Percentiles rank a stretch among this genome's conserved stretches.
These are phyloP conservation scores for Tylopilus plumbeoviolaceoides DNA, from an alignment of 768 basidiomycete genomes.

Conservation along the genomic window DNA sequence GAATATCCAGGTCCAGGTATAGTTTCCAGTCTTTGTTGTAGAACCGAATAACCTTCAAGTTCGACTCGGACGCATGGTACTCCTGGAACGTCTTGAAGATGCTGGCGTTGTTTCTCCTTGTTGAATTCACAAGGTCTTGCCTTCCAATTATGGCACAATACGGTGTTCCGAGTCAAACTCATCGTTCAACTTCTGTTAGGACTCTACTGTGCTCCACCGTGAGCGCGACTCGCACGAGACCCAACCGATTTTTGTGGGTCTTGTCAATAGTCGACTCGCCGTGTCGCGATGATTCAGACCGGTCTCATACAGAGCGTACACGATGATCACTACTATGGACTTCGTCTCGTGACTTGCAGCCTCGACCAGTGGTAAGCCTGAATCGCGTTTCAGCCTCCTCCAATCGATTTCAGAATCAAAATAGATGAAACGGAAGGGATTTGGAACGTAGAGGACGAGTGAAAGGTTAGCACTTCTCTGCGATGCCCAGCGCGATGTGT, in stretches of 20 bases:
- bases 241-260: neutral
- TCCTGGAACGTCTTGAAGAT: neutral
- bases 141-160: neutral
- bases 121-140: neutral
- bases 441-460: conserved; percentile 83
- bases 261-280: conserved; percentile 15
- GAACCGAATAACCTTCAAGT: no score
- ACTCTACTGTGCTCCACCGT: neutral
- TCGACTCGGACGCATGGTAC: no score
- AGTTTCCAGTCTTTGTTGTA: no score
- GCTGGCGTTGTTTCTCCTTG: neutral
- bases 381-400: conserved; percentile 7
- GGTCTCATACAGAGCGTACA: conserved; percentile 77
- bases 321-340: conserved; percentile 83
- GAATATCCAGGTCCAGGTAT: no score
- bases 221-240: conserved; percentile 17
- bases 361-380: conserved; percentile 69
- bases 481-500: neutral
- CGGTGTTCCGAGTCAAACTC: neutral
- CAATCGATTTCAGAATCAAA: conserved; percentile 54
- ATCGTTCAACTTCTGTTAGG: neutral
- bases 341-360: conserved; percentile 73
- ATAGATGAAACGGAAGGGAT: conserved; percentile 67
- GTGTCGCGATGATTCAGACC: conserved; percentile 62
- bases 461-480: conserved; percentile 62